Evolutionary conservation across 2,329 filamentous ascomycete genomes (phyloP).

Genomic region (Penicillium griseofulvum): DNA sequence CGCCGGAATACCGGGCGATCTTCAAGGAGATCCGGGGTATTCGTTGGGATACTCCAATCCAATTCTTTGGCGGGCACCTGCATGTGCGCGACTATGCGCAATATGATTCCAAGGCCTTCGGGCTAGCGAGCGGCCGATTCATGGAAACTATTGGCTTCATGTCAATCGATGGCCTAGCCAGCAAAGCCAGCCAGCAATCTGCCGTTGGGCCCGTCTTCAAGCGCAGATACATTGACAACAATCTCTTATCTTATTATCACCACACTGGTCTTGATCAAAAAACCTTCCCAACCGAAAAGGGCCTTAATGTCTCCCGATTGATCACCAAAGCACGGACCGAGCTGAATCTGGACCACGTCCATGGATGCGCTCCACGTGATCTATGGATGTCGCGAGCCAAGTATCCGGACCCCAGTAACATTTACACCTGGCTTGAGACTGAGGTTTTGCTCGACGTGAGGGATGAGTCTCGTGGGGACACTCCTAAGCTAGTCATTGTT

Average conservation of each 20-base stretch:
- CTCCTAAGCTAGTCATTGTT: slow-evolving; percentile 66
- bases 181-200: slow-evolving; percentile 33
- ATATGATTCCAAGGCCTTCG: slow-evolving; percentile 76
- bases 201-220: slow-evolving; percentile 57
- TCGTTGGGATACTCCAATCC: slow-evolving; percentile 79
- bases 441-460: slow-evolving; percentile 68
- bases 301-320: slow-evolving; percentile 66
- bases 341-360: slow-evolving; percentile 68
- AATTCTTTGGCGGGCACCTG: slow-evolving; percentile 86
- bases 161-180: slow-evolving; percentile 69
- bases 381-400: slow-evolving; percentile 78
- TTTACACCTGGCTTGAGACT: slow-evolving; percentile 77
- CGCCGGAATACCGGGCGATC: slow-evolving; percentile 73
- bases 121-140: slow-evolving; percentile 83
- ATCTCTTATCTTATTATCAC: slow-evolving; percentile 77
- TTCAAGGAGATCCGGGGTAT: slow-evolving; percentile 73
- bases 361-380: slow-evolving; percentile 78
- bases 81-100: slow-evolving; percentile 82
- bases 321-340: slow-evolving; percentile 69
- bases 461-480: slow-evolving; percentile 57
- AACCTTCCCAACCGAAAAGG: slow-evolving; percentile 73
- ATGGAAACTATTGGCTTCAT: slow-evolving; percentile 95
- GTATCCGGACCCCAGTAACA: slow-evolving; percentile 70
- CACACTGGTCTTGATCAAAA: slow-evolving; percentile 71
- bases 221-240: slow-evolving; percentile 90